These are phyloP conservation scores for Termitomyces sp. DNA, from an alignment of 768 basidiomycete genomes.

Conservation along the genomic window DNA sequence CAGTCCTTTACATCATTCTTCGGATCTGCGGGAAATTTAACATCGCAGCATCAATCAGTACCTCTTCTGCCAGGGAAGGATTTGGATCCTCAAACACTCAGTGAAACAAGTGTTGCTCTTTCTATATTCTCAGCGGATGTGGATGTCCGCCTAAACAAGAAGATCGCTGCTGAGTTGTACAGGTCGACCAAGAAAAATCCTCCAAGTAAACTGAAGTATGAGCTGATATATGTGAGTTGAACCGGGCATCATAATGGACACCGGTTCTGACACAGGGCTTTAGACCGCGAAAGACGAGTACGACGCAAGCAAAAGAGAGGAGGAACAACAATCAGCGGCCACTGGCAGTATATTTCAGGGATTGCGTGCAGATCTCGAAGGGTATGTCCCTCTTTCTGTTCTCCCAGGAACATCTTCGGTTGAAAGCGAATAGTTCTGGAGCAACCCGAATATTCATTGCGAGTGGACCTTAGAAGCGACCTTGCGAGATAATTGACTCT, in stretches of 20 bases:
- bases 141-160: slow-evolving; percentile 57
- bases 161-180: slow-evolving; percentile 66
- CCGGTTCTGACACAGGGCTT: not conserved
- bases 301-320: slow-evolving; percentile 66
- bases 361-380: slow-evolving; percentile 79
- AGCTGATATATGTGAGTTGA: slow-evolving; percentile 74
- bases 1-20: slow-evolving; percentile 30
- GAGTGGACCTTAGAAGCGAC: slow-evolving; percentile 14
- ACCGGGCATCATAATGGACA: not conserved
- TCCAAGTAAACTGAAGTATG: slow-evolving; percentile 66
- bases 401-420: not conserved
- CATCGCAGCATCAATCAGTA: slow-evolving; percentile 29
- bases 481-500: not conserved
- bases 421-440: slow-evolving; percentile 41
- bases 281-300: slow-evolving; percentile 82
- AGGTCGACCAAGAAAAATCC: slow-evolving; percentile 95
- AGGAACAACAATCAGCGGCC: slow-evolving; percentile 48
- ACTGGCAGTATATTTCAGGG: slow-evolving; percentile 85
- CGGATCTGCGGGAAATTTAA: slow-evolving; percentile 28
- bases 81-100: slow-evolving; percentile 31
- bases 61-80: slow-evolving; percentile 27
- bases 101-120: slow-evolving; percentile 51
- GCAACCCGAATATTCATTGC: slow-evolving; percentile 83
- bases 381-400: slow-evolving; percentile 34
- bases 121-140: slow-evolving; percentile 66